Conservation (phyloP, 1,284 basidiomycete genomes). For the Lentinula novae-zelandiae region DNA sequence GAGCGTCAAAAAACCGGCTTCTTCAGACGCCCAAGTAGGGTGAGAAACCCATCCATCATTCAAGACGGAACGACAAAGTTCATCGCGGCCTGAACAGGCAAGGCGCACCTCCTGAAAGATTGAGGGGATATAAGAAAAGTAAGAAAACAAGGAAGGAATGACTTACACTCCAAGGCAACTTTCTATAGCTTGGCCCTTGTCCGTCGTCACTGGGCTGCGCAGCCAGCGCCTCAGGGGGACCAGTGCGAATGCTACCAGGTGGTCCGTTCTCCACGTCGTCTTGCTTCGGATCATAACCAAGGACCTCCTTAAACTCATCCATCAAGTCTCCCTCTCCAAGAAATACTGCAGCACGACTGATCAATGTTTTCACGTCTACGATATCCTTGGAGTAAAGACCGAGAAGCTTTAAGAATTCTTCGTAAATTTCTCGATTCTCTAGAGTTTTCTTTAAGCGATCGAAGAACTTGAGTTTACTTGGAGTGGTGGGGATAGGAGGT, state of each 20-base stretch:
- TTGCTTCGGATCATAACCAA: slow-evolving; percentile 72
- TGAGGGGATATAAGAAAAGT: slow-evolving; percentile 13
- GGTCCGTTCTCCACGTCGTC: slow-evolving; percentile 73
- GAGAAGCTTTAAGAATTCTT: slow-evolving; percentile 91
- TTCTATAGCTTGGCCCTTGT: slow-evolving; percentile 88
- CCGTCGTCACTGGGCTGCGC: slow-evolving; percentile 72
- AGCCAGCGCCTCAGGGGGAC: slow-evolving; percentile 62
- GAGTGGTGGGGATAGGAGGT: slow-evolving; percentile 36
- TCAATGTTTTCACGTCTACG: slow-evolving; percentile 81
- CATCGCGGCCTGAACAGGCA: slow-evolving; percentile 92
- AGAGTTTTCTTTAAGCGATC: slow-evolving; percentile 86
- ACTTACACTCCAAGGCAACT: slow-evolving; percentile 82
- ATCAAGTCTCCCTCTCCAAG: slow-evolving; percentile 81
- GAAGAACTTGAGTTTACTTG: slow-evolving; percentile 91
- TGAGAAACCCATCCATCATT: slow-evolving; percentile 98
- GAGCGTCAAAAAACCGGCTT: slow-evolving; percentile 90
- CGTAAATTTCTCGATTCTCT: slow-evolving; percentile 83
- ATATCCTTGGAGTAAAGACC: slow-evolving; percentile 91
- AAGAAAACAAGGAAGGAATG: slow-evolving; percentile 7
- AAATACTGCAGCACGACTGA: slow-evolving; percentile 80
- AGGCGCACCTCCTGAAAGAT: slow-evolving; percentile 75
- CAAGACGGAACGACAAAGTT: slow-evolving; percentile 93
- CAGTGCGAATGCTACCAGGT: slow-evolving; percentile 71
- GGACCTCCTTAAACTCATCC: slow-evolving; percentile 82
- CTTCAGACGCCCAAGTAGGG: slow-evolving; percentile 97